Evolutionary conservation across 305 asterid species (phyloP), one percentile per base, ranked within the genome.

Genomic region (Fraxinus albicans): DNA sequence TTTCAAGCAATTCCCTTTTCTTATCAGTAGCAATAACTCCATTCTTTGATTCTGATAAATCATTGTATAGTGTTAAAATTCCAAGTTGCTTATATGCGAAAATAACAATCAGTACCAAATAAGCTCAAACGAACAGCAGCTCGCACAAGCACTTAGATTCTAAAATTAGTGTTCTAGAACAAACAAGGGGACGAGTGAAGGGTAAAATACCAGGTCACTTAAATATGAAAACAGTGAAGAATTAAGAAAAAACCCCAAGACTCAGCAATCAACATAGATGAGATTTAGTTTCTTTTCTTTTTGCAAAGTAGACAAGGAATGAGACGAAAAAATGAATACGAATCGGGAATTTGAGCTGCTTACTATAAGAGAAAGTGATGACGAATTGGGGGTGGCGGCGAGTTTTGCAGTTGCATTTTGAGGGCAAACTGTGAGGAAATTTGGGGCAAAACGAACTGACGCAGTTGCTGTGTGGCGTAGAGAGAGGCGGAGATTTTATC

Each of bases 1-100:
- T 89, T 84, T 96, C 94, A 76, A 96, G 91, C 58, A 92, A 85
- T 87, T 93, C 94, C 47, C 97, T 89, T 77, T 90, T 90, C 87
- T 88, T 78, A 35, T 92, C 97, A 79, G 81, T 76, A 74, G 87
- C 84, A 1, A 83, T 79, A 72, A 38, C 40, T 81, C 86, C 94
- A 60, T 79, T 89, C 70, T 79, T 90, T 70, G 97, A 87, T 86
- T 91, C 99, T 96, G 91, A 67, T 1, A 73, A 3, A 42, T 58
- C 63, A 74, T 19, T 4, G n/a, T 27, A 67, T 9, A 65, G 73
- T 10, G 73, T 67, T 67, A 67, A 23, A 67, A 17, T 67, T 10
- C n/a, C 7, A 25, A 3, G 2, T 65, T n/a, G 67, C 8, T 58
- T 4, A n/a, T 17, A 58, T 58, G 8, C 70, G 29, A 60, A 58